Base-by-base conservation (phyloP, 1,284 basidiomycete species). In the Wallemia hederae region DNA sequence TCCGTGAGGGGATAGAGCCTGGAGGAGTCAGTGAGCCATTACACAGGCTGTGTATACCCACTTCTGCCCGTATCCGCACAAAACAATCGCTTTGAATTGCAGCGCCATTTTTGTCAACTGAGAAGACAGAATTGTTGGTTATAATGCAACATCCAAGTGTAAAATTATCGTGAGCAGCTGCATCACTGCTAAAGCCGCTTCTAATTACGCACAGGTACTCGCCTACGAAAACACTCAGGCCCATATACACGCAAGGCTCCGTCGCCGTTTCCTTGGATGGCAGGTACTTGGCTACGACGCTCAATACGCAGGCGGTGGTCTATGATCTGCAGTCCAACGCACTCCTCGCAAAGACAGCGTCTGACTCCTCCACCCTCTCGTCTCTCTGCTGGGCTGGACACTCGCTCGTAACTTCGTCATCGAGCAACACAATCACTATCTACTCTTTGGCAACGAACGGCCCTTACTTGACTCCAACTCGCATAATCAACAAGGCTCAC, bases 11-110 rank as follows among this genome's bases (percentile, higher is more conserved):
- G 11, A 24, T 15, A 31, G 24, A 22, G 17, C 24, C 60, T 24
- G 34, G 22, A 25, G 17, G 15, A 3, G 25, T 26, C 2, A 55
- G 63, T 60, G 31, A 55, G 55, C 57, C 26, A 34, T 17, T 26
- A 29, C 19, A 15, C 24, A 39, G n/a, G 33, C 11, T n/a, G 11
- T 9, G 5, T 59, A 19, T 22, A 70, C 78, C 69, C 70, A 87
- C 88, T 85, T 83, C 66, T 85, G 80, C 11, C 88, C 88, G 71
- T 86, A 84, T 25, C 88, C 88, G 26, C 85, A 83, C 2, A 91
- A 75, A 39, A 91, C 74, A 15, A 91, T 80, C 0, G 84, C 88
- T 59, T 83, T 76, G 69, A 91, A 91, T 69, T 91, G 87, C 49
- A 69, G 69, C 9, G 19, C 3, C 39, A 49, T 17, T 49, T 49